Evolutionary conservation across 441 rosid species (phyloP), one percentile per base, ranked within the genome.

Genomic region (Melastoma candidum): DNA sequence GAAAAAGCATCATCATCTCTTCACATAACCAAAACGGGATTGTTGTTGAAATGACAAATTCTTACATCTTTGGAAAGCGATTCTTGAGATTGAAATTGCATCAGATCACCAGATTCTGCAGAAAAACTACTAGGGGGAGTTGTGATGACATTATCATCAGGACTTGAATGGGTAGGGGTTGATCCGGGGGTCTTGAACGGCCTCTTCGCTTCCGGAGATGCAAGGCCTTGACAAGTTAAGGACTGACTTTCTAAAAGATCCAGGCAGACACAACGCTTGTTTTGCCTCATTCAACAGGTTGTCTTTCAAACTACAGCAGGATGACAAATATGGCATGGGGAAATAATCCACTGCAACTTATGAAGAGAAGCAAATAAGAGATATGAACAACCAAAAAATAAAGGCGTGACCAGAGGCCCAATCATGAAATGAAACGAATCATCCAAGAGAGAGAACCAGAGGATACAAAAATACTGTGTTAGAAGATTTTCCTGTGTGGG

Each of bases 391-490:
- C 22, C 26, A 12, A 26, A 11, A 13, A 44, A 51, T 0, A 5
- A 13, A 13, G 2, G 1, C 3, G 45, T 2, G 45, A 17, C 13
- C n/a, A 9, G 3, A 24, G 17, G n/a, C 14, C 0, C 12, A 7
- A 44, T 36, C 29, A 47, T 26, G 24, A 3, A 12, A 7, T 7
- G 39, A 17, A 26, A 14, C 54, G 48, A 22, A 10, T 6, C 32
- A 17, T 12, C 17, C 59, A 57, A 43, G 26, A 51, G 53, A 44
- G 44, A 45, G 52, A 63, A 62, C 51, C 45, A 27, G 57, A 47
- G 98, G 99, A 93, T 89, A 93, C 97, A 84, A 68, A 93, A 93
- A 66, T 89, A 89, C 68, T 86, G 84, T 8, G 96, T 89, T 50
- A 89, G 77, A 50, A 89, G 82, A 74, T 93, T 93, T 82, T 83